A percentile compares a stretch with the other conserved stretches of the same genome.
These are phyloP conservation scores for Quercus gilva DNA, from an alignment of 306 rosid genomes.

Conservation along the genomic window DNA sequence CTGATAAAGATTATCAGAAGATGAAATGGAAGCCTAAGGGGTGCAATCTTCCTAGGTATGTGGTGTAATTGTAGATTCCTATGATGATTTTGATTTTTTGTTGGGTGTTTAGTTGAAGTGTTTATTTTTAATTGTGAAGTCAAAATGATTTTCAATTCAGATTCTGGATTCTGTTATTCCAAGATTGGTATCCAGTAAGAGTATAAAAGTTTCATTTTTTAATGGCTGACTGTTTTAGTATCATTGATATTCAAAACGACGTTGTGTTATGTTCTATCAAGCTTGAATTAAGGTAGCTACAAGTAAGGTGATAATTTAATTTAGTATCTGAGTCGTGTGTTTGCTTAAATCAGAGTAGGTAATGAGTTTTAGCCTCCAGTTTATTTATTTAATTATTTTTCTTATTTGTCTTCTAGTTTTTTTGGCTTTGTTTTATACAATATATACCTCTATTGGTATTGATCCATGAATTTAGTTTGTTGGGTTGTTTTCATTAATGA, in stretches of 20 bases:
- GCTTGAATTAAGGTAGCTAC: not conserved
- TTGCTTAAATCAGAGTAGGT: not conserved
- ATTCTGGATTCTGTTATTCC: slow-evolving; percentile 6
- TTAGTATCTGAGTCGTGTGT: not conserved
- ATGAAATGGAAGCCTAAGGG: slow-evolving; percentile 86
- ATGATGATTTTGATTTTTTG: no score
- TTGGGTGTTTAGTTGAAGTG: no score
- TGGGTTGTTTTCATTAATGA: slow-evolving; percentile 9
- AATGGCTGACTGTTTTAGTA: not conserved
- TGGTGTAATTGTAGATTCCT: not conserved
- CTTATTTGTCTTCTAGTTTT: not conserved
- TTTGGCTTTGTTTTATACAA: slow-evolving; percentile 1
- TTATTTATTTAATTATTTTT: not conserved
- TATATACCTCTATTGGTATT: not conserved
- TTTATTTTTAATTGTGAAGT: no score
- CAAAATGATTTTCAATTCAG: no score
- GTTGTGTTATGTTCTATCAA: not conserved
- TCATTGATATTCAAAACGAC: not conserved
- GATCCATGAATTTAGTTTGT: not conserved
- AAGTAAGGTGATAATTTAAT: not conserved
- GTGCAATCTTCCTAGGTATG: slow-evolving; percentile 81
- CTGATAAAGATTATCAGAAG: slow-evolving; percentile 63
- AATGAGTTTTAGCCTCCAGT: not conserved
- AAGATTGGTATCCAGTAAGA: not conserved
- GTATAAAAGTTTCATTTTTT: not conserved